A percentile compares a stretch with the other conserved stretches of the same genome.
These are phyloP conservation scores for Amphicarpaea edgeworthii DNA, from an alignment of 306 rosid species.

Conservation along the genomic window DNA sequence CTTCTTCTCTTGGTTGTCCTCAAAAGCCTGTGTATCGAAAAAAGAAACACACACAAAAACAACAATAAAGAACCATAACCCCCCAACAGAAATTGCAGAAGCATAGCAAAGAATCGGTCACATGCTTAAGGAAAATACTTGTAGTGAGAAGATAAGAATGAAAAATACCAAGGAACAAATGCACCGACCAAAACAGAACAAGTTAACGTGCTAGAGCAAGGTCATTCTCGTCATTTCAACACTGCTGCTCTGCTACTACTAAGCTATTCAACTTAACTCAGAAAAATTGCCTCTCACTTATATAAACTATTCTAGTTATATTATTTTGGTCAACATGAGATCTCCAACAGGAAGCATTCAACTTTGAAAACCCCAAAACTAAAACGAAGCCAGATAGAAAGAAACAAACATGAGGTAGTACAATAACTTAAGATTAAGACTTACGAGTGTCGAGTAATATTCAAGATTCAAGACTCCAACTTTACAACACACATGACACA, in stretches of 20 bases:
- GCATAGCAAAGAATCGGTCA: not conserved
- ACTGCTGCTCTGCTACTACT: not conserved
- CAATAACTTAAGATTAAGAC: not conserved
- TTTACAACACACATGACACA: not conserved
- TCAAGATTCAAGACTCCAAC: slow-evolving; percentile 16
- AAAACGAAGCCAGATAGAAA: not conserved
- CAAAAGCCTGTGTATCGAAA: not conserved
- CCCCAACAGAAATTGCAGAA: not conserved
- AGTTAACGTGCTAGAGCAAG: not conserved
- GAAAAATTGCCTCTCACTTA: too few species aligned
- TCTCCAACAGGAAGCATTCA: too few species aligned
- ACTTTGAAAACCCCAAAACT: not conserved
- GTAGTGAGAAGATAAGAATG: slow-evolving; percentile 15
- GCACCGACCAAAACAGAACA: not conserved
- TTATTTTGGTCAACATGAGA: too few species aligned
- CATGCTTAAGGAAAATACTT: not conserved
- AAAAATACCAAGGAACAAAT: slow-evolving; percentile 23
- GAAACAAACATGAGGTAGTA: not conserved
- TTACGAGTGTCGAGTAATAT: not conserved
- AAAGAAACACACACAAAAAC: not conserved
- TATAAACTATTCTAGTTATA: too few species aligned
- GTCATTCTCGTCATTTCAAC: slow-evolving; percentile 33
- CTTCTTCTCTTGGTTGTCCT: slow-evolving; percentile 20
- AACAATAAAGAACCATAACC: slow-evolving; percentile 15
- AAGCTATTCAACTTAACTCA: too few species aligned